Evolutionary conservation across 2,329 filamentous ascomycete species (phyloP).

Genomic region (Bimuria novae-zelandiae): DNA sequence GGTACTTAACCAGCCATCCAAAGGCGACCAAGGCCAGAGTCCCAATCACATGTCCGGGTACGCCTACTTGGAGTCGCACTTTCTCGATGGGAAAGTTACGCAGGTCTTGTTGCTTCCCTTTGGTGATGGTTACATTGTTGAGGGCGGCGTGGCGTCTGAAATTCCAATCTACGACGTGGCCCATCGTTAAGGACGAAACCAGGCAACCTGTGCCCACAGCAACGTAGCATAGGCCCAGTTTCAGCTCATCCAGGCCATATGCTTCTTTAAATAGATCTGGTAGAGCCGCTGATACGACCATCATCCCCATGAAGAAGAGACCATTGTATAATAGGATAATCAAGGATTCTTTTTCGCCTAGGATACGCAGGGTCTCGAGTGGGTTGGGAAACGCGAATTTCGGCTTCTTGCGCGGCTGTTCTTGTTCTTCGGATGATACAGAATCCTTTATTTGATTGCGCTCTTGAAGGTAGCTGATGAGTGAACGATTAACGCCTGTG

Average conservation of each 20-base stretch:
- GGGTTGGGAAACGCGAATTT: slow-evolving; percentile 35
- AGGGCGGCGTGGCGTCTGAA: slow-evolving; percentile 69
- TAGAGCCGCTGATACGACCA: slow-evolving; percentile 32
- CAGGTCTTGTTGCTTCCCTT: slow-evolving; percentile 61
- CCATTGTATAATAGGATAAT: slow-evolving; percentile 39
- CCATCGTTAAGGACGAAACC: slow-evolving; percentile 33
- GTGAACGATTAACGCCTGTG: slow-evolving; percentile 36
- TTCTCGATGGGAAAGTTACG: slow-evolving; percentile 57
- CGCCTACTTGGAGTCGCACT: slow-evolving; percentile 48
- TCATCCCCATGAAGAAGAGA: slow-evolving; percentile 41
- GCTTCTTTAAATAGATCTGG: slow-evolving; percentile 33
- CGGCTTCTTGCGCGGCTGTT: slow-evolving; percentile 13
- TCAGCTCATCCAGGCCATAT: slow-evolving; percentile 35
- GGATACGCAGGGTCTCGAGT: slow-evolving; percentile 31
- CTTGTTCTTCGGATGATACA: not conserved
- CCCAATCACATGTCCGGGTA: slow-evolving; percentile 42
- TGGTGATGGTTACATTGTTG: slow-evolving; percentile 64
- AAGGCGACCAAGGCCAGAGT: slow-evolving; percentile 44
- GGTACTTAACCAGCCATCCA: slow-evolving; percentile 49
- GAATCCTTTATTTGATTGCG: slow-evolving; percentile 23
- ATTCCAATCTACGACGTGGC: slow-evolving; percentile 67
- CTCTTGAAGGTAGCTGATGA: slow-evolving; percentile 35
- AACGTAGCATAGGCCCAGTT: slow-evolving; percentile 40
- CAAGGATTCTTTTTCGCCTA: slow-evolving; percentile 37
- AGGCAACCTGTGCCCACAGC: slow-evolving; percentile 33